A percentile compares a stretch with the other conserved stretches of the same genome.
Conservation (phyloP, 495 filamentous ascomycete genomes). For the Friedmanniomyces endolithicus region DNA sequence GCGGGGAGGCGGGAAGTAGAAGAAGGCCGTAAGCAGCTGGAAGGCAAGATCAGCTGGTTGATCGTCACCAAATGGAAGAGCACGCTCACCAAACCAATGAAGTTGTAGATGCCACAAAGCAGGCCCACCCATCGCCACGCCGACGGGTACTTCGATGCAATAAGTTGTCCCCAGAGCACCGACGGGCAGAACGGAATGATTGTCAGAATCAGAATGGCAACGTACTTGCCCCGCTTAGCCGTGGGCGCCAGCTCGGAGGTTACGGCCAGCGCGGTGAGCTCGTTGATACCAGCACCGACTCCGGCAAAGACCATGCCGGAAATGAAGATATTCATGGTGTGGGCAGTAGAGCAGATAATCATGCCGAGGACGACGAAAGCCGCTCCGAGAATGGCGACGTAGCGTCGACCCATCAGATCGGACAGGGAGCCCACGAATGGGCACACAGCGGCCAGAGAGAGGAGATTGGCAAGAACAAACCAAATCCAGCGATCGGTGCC, state of each 20-base stretch:
- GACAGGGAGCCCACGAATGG: conserved; percentile 65
- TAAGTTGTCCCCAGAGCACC: conserved; percentile 58
- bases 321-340: conserved; percentile 54
- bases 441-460: conserved; percentile 55
- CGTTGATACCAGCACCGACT: conserved; percentile 51
- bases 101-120: conserved; percentile 49
- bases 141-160: conserved; percentile 38
- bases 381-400: conserved; percentile 53
- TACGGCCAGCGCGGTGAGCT: conserved; percentile 54
- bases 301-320: conserved; percentile 51
- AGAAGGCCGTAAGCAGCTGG: conserved; percentile 41
- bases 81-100: conserved; percentile 40
- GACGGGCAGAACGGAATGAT: conserved; percentile 59
- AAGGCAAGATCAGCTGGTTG: not conserved
- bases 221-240: conserved; percentile 55
- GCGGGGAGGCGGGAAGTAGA: conserved; percentile 57
- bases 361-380: conserved; percentile 51
- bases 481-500: conserved; percentile 57
- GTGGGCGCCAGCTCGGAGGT: conserved; percentile 61
- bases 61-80: too few species aligned
- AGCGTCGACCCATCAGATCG: conserved; percentile 58
- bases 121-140: conserved; percentile 55
- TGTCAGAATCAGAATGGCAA: conserved; percentile 54
- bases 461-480: conserved; percentile 59
- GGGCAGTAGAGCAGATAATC: conserved; percentile 50